Evolutionary conservation across 1,139 yeast species (phyloP).

Genomic region (Magnusiomyces ingens): DNA sequence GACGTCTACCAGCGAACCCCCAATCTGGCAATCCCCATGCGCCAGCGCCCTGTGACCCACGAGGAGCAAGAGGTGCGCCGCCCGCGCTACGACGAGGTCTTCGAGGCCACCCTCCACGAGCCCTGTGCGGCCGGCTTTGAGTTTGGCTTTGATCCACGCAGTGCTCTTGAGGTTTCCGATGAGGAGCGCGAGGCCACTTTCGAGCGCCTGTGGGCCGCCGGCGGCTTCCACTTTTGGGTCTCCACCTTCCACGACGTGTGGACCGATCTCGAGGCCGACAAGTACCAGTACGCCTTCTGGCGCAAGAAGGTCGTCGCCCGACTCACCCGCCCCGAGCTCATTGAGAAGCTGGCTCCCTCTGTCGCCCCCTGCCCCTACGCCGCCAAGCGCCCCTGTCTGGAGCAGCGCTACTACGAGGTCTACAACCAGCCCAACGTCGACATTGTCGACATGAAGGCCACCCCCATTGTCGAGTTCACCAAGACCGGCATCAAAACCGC

Average conservation of each 20-base stretch:
- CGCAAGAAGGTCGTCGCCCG: slow-evolving; percentile 23
- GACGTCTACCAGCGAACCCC: slow-evolving; percentile 29
- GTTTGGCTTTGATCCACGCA: slow-evolving; percentile 15
- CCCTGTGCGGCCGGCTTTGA: slow-evolving; percentile 22
- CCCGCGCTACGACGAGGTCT: slow-evolving; percentile 17
- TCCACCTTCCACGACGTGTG: slow-evolving; percentile 25
- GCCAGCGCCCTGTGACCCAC: slow-evolving; percentile 16
- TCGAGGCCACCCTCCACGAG: slow-evolving; percentile 9
- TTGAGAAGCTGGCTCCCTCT: slow-evolving; percentile 26
- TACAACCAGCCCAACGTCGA: slow-evolving; percentile 30
- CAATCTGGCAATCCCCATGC: slow-evolving; percentile 27
- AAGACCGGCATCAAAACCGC: slow-evolving; percentile 23
- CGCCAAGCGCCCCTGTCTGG: slow-evolving; percentile 30
- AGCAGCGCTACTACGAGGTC: slow-evolving; percentile 26
- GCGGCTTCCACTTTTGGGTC: slow-evolving; percentile 28
- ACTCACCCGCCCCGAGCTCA: slow-evolving; percentile 24
- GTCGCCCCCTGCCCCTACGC: slow-evolving; percentile 28
- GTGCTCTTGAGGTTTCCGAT: slow-evolving; percentile 18
- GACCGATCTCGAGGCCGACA: slow-evolving; percentile 24
- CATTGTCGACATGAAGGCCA: slow-evolving; percentile 25
- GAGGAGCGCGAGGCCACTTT: slow-evolving; percentile 25
- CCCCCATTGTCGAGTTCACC: slow-evolving; percentile 25
- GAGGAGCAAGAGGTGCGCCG: slow-evolving; percentile 16
- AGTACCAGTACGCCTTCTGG: slow-evolving; percentile 28
- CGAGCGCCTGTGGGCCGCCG: slow-evolving; percentile 21